These are phyloP conservation scores for Colletotrichum abscissum DNA, from an alignment of 2,329 filamentous ascomycete genomes.

Conservation along the genomic window DNA sequence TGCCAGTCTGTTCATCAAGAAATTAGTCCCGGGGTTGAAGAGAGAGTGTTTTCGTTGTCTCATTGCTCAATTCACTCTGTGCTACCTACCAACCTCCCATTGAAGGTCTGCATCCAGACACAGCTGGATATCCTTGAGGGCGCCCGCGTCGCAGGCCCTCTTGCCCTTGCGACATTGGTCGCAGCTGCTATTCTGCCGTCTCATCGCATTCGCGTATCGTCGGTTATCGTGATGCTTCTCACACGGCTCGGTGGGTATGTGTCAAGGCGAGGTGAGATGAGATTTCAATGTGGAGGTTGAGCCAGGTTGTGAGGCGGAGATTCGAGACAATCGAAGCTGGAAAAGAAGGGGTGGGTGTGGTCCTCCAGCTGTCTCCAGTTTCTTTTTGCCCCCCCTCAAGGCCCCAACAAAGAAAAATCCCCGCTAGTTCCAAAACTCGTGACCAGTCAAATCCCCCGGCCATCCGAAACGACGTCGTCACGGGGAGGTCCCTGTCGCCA, in stretches of 20 bases:
- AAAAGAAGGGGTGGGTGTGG: not conserved
- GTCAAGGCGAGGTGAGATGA: not conserved
- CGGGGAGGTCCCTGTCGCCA: conserved; percentile 4
- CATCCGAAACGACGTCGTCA: conserved; percentile 16
- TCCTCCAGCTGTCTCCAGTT: no score
- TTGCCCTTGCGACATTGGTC: conserved; percentile 42
- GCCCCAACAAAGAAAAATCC: not conserved
- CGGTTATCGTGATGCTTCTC: no score
- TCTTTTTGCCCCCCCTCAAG: not conserved
- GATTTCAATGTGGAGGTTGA: not conserved
- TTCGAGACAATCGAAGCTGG: not conserved
- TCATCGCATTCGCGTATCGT: conserved; percentile 14
- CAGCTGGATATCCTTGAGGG: conserved; percentile 17
- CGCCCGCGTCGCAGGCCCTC: conserved; percentile 38
- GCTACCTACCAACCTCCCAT: conserved; percentile 22
- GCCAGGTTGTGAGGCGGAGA: not conserved
- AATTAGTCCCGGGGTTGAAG: not conserved
- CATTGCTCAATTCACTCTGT: no score
- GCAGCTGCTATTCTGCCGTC: conserved; percentile 39
- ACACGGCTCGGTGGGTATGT: no score
- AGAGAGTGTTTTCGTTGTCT: no score
- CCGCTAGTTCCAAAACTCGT: conserved; percentile 10
- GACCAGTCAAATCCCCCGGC: not conserved
- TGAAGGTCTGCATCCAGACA: conserved; percentile 13
- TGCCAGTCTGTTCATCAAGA: conserved; percentile 11